Evolutionary conservation across 2,329 filamentous ascomycete species (phyloP), one percentile per base, ranked within the genome.

Genomic region (Colletotrichum sp.): DNA sequence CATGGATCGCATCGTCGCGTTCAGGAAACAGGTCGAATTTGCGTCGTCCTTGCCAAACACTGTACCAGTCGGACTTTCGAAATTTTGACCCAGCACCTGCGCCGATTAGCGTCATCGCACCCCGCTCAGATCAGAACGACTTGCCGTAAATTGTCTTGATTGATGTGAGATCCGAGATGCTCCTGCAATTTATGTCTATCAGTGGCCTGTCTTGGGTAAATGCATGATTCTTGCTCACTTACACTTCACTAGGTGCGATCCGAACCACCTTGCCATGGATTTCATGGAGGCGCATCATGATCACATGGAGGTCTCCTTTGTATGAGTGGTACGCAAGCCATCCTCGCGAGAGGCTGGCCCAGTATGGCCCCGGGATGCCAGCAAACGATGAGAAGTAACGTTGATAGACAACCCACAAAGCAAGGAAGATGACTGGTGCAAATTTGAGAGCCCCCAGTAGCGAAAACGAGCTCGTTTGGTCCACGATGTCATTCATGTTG

Each of bases 11-110:
- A 6, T 73, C 55, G n/a, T 73, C 55, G 14, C 71, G 52, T 60
- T 73, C 71, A 8, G 71, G 18, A 7, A 73, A 73, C 7, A 73
- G 34, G 30, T 73, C 71, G 26, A 68, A 73, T 9, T 68, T 73
- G 6, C 71, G 64, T 34, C 64, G n/a, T 14, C 64, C 71, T 16
- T 73, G 64, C 71, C 71, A 73, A 4, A 73, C 71, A 24, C 71
- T 64, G 21, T 73, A 68, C 36, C 64, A 68, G 57, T 63, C 36
- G 4, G 71, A 73, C n/a, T 68, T 68, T 28, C 71, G 64, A n/a
- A 69, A 73, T n/a, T 55, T 73, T 7, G 71, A 73, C 13, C 64
- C 71, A 26, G 71, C 55, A 4, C 71, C 71, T 73, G 7, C 7
- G 18, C 10, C 10, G 7, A 3, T 68, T 6, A 61, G 24, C 18